A percentile compares a stretch with the other conserved stretches of the same genome.
Evolutionary conservation across 2,329 filamentous ascomycete species (phyloP).

Genomic region (Ophiocordyceps camponoti-saundersi): DNA sequence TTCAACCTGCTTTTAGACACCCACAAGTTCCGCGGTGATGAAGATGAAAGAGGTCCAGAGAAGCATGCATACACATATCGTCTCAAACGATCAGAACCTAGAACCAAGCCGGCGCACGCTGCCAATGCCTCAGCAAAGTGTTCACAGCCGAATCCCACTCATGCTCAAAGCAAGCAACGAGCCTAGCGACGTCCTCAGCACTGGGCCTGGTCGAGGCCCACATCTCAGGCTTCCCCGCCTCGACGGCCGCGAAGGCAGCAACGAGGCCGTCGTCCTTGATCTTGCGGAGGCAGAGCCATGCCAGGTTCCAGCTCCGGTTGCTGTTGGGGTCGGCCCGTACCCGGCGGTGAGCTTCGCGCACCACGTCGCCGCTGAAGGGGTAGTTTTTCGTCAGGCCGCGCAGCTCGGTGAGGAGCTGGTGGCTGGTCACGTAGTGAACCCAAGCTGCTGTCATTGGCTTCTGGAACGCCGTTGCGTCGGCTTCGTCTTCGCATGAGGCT

Average conservation of each 20-base stretch:
- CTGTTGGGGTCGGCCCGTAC: conserved; percentile 48
- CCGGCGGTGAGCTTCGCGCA: conserved; percentile 47
- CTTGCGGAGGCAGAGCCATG: conserved; percentile 54
- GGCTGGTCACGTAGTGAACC: conserved; percentile 51
- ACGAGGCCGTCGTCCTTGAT: conserved; percentile 47
- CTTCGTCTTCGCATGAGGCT: conserved; percentile 36
- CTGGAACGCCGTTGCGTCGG: conserved; percentile 40
- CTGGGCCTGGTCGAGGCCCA: conserved; percentile 46
- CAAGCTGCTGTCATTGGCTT: conserved; percentile 54
- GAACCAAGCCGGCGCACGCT: conserved; percentile 38
- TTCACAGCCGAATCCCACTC: conserved; percentile 52
- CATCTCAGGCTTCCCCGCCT: conserved; percentile 49
- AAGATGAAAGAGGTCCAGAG: no score
- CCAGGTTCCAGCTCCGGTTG: conserved; percentile 59
- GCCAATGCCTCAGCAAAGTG: conserved; percentile 55
- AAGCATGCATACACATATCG: no score
- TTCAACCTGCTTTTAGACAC: no score
- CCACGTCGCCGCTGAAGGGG: conserved; percentile 46
- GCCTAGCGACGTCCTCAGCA: conserved; percentile 35
- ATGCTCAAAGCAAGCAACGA: conserved; percentile 43
- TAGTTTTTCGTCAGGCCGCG: conserved; percentile 49
- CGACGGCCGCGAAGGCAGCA: conserved; percentile 38
- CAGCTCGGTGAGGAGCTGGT: conserved; percentile 55
- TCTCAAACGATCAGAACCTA: no score
- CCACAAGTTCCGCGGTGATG: no score